phyloP scores from a whole-genome alignment of 2,329 filamentous ascomycete species.

The Pseudofabraea citricarpa region DNA sequence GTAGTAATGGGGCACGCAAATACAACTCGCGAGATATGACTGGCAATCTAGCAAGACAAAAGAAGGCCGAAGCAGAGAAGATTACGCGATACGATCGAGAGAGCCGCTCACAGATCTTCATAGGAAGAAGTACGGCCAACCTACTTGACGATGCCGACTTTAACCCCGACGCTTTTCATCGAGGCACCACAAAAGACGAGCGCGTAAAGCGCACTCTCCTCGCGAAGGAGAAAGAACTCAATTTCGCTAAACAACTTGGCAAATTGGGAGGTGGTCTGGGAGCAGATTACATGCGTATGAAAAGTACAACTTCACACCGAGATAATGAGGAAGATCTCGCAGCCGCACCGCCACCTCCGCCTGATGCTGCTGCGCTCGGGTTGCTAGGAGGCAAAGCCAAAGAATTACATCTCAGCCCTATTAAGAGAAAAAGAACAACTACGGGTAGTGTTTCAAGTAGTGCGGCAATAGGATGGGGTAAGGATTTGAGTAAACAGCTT shows the following conservation, averaged over 20 bases:
- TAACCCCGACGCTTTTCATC: slow-evolving; percentile 43
- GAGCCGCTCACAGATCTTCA: slow-evolving; percentile 53
- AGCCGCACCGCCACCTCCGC: slow-evolving; percentile 22
- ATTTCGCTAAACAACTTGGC: slow-evolving; percentile 65
- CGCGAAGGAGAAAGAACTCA: slow-evolving; percentile 65
- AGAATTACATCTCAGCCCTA: slow-evolving; percentile 51
- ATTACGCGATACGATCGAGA: slow-evolving; percentile 49
- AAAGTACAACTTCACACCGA: slow-evolving; percentile 9
- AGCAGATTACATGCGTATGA: slow-evolving; percentile 60
- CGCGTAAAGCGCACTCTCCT: slow-evolving; percentile 59
- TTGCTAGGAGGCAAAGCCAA: slow-evolving; percentile 33
- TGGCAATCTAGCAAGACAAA: slow-evolving; percentile 17
- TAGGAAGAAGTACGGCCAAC: slow-evolving; percentile 49
- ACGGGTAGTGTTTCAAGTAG: slow-evolving; percentile 22
- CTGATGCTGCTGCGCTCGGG: slow-evolving; percentile 41
- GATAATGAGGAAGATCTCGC: slow-evolving; percentile 4
- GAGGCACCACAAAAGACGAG: slow-evolving; percentile 58
- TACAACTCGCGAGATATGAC: slow-evolving; percentile 17
- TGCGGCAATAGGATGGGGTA: slow-evolving; percentile 50
- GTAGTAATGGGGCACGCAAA: slow-evolving; percentile 26
- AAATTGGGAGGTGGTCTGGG: slow-evolving; percentile 61
- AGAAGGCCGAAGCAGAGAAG: slow-evolving; percentile 24
- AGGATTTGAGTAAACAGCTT: slow-evolving; percentile 49
- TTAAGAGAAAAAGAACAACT: slow-evolving; percentile 54
- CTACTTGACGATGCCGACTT: slow-evolving; percentile 63